phyloP scores from a whole-genome alignment of 306 rosid genomes.

The Prunus mira region DNA sequence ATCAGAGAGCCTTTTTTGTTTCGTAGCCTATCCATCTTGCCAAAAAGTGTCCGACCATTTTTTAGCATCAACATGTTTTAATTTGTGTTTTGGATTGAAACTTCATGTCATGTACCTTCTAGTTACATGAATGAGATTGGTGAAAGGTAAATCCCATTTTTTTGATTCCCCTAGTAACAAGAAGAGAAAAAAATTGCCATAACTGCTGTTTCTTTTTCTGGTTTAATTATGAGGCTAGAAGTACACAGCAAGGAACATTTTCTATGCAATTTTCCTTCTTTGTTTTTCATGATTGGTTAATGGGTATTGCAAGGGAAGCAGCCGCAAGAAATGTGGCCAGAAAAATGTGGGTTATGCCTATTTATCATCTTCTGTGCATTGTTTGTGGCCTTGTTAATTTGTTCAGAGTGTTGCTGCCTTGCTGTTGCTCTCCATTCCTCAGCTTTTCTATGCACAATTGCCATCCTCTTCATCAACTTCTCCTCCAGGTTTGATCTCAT shows the following conservation, averaged over 20 bases:
- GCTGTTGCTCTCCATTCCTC: constrained; percentile 82
- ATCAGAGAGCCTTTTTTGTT: rapidly evolving
- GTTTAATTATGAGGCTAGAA: constrained; percentile 12
- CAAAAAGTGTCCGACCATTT: too few species aligned
- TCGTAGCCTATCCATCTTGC: too few species aligned
- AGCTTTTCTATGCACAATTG: constrained; percentile 78
- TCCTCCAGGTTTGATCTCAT: constrained; percentile 93
- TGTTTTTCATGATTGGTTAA: constrained; percentile 9
- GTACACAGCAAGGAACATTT: background rate
- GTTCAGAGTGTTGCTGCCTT: constrained; percentile 68
- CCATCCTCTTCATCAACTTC: constrained; percentile 89
- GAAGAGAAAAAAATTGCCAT: too few species aligned
- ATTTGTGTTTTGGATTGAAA: too few species aligned
- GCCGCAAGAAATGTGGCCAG: constrained; percentile 67
- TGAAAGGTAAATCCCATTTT: too few species aligned
- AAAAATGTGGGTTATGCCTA: constrained; percentile 39
- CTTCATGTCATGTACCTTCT: too few species aligned
- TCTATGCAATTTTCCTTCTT: background rate
- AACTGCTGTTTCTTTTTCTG: background rate
- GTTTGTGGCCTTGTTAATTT: constrained; percentile 51
- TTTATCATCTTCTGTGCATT: constrained; percentile 57
- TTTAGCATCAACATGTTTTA: too few species aligned
- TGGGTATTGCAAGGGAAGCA: constrained; percentile 76
- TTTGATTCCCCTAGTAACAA: too few species aligned
- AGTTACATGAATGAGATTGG: too few species aligned